Evolutionary conservation across 2,329 filamentous ascomycete species (phyloP), one percentile per base, ranked within the genome.

Genomic region (Trichoderma cornu-damae): DNA sequence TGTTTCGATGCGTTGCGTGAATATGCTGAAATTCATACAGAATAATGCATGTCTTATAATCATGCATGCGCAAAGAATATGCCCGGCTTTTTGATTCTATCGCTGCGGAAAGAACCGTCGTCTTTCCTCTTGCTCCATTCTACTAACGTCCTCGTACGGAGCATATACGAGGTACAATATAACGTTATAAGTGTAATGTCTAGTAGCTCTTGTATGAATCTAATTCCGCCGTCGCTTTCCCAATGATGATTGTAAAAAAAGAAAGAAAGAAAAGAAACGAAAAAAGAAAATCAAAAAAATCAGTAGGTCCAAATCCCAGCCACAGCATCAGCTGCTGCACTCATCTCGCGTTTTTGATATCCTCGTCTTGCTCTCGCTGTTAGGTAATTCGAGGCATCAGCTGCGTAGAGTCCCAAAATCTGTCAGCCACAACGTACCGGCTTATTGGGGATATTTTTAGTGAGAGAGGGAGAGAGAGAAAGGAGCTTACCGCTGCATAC

Each of bases 401-500:
- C 62, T 64, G 26, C 20, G 8, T 1, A 28, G n/a, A 35, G 18
- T n/a, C 14, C 20, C 16, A 47, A 35, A 55, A 24, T 3, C 18
- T 48, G 53, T 49, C 43, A 57, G 53, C 14, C 42, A 56, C 40
- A 32, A 12, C 11, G 35, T 35, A 40, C 38, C n/a, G n/a, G n/a
- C n/a, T n/a, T n/a, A n/a, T n/a, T n/a, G n/a, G n/a, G n/a, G n/a
- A 37, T 26, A 40, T 35, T n/a, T 16, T n/a, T n/a, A n/a, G n/a
- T n/a, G n/a, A n/a, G n/a, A n/a, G n/a, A n/a, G n/a, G n/a, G 22
- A 30, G 34, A 46, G 6, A 46, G 6, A 22, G 2, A 20, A 3
- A 8, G 7, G 42, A 51, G 52, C 84, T 72, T 75, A 90, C 87
- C 70, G 84, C 82, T 60, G 91, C 91, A 69, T 89, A 83, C 72